These are phyloP conservation scores for Mortierella sp. DNA, from an alignment of 371 early-diverging fungal genomes.

Conservation along the genomic window DNA sequence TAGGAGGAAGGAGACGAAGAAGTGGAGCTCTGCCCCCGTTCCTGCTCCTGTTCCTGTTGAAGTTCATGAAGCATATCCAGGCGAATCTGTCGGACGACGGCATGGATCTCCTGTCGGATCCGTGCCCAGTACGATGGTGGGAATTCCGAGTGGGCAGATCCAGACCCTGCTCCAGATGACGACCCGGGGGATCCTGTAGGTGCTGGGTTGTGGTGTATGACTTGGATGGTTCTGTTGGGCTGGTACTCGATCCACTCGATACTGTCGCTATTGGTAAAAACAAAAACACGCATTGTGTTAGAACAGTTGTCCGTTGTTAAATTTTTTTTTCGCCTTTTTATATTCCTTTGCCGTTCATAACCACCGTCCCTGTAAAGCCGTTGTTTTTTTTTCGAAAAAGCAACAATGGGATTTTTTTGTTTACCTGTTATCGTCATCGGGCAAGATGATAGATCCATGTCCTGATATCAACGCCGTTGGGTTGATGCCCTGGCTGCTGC, in stretches of 20 bases:
- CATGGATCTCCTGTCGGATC: background rate
- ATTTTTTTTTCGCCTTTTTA: too few species aligned
- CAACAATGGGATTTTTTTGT: background rate
- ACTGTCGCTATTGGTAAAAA: background rate
- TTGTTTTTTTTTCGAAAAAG: too few species aligned
- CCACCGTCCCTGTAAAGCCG: too few species aligned
- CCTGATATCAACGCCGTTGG: background rate
- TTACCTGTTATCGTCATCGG: background rate
- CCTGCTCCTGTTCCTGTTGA: background rate
- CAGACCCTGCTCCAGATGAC: background rate
- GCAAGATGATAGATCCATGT: background rate
- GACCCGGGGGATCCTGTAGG: background rate
- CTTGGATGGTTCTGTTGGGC: background rate
- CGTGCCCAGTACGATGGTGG: background rate
- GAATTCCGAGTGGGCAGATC: background rate
- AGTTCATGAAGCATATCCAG: background rate
- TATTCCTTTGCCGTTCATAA: too few species aligned
- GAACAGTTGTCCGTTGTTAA: too few species aligned
- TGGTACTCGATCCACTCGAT: constrained; percentile 10
- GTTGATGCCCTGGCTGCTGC: background rate
- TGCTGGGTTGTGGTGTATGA: background rate
- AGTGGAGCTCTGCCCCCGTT: too few species aligned
- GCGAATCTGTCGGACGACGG: background rate
- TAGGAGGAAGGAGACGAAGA: too few species aligned
- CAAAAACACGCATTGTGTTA: background rate